Conservation (phyloP, 805 yeast species). For the Huiozyma naganishii region DNA sequence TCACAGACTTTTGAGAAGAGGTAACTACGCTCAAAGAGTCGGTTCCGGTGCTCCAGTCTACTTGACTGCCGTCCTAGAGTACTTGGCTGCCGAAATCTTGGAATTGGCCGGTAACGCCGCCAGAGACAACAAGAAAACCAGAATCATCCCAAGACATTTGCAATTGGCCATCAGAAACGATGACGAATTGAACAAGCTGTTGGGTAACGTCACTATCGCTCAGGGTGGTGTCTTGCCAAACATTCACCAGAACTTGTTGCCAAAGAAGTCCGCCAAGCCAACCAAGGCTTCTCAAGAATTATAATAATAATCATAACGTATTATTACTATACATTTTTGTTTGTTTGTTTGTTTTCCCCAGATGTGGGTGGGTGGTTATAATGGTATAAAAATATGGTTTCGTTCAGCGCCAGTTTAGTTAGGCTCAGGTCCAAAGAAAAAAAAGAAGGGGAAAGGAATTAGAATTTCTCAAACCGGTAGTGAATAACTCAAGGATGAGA, state of each 20-base stretch:
- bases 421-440: too few relatives aligned
- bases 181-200: slow-evolving; percentile 93
- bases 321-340: too few relatives aligned
- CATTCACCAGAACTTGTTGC: slow-evolving; percentile 87
- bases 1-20: slow-evolving; percentile 91
- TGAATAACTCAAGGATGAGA: too few relatives aligned
- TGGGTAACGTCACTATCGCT: slow-evolving; percentile 90
- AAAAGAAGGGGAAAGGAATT: too few relatives aligned
- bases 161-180: slow-evolving; percentile 98
- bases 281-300: slow-evolving; percentile 59
- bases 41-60: slow-evolving; percentile 99
- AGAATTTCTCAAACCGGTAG: too few relatives aligned
- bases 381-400: too few relatives aligned
- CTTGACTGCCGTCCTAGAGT: slow-evolving; percentile 93
- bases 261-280: slow-evolving; percentile 57
- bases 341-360: too few relatives aligned
- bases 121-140: slow-evolving; percentile 97
- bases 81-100: slow-evolving; percentile 93
- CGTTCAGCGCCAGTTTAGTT: too few relatives aligned
- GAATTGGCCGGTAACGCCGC: slow-evolving; percentile 99
- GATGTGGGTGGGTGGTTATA: too few relatives aligned
- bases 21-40: slow-evolving; percentile 95
- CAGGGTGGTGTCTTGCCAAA: slow-evolving; percentile 99
- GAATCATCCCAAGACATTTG: slow-evolving; percentile 97
- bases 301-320: too few relatives aligned